Conservation (phyloP, 768 basidiomycete species). For the Hortiboletus campestris region DNA sequence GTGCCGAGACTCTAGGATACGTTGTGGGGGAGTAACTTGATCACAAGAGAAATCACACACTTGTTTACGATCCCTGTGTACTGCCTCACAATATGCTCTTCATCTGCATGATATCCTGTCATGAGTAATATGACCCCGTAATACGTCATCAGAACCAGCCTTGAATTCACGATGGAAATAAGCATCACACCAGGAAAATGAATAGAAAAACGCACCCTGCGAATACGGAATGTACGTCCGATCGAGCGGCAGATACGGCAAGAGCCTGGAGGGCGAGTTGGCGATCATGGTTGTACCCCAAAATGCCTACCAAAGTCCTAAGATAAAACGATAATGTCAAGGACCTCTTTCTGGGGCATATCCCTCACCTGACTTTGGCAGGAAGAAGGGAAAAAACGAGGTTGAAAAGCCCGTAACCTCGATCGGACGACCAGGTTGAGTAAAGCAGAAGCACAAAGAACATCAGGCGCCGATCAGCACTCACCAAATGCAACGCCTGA, state of each 20-base stretch:
- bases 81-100: conserved; percentile 57
- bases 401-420: conserved; percentile 70
- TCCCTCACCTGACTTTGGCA: conserved; percentile 59
- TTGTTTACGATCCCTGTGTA: conserved; percentile 64
- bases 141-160: conserved; percentile 80
- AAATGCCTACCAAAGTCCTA: conserved; percentile 69
- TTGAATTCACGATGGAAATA: conserved; percentile 23
- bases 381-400: conserved; percentile 77
- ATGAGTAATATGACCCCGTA: conserved; percentile 68
- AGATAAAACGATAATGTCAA: not conserved
- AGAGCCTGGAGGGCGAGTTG: conserved; percentile 66
- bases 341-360: not conserved
- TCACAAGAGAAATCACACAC: conserved; percentile 35
- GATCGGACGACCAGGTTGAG: not conserved
- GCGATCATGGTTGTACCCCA: conserved; percentile 75
- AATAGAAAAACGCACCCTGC: conserved; percentile 53
- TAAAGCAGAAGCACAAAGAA: not conserved
- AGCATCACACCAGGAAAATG: not conserved
- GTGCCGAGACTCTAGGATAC: conserved; percentile 43
- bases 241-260: conserved; percentile 60
- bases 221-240: conserved; percentile 75
- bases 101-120: conserved; percentile 76
- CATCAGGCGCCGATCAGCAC: conserved; percentile 13
- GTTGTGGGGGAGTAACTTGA: not conserved
- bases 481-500: conserved; percentile 76